Evolutionary conservation across 257 asterid species (phyloP).

Genomic region (Plantago ovata): DNA sequence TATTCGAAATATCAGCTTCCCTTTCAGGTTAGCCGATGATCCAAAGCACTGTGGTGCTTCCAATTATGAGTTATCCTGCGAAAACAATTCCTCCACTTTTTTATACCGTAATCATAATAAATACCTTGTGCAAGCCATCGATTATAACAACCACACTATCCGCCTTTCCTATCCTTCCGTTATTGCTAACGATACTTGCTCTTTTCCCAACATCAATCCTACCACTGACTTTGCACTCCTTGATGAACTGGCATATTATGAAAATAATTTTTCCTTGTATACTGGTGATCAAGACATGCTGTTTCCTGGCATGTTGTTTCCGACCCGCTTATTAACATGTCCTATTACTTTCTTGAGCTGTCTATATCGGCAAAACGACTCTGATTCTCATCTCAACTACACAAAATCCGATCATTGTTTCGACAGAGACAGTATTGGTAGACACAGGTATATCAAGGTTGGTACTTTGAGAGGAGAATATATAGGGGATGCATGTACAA

Average conservation of each 20-base stretch:
- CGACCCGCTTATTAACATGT: no score
- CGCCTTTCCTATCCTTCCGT: background rate
- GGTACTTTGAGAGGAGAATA: no score
- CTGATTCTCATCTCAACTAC: no score
- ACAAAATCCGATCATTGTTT: background rate
- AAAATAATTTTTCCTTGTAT: no score
- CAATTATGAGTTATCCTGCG: background rate
- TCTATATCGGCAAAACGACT: background rate
- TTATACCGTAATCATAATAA: background rate
- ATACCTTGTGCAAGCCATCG: background rate
- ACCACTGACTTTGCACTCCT: background rate
- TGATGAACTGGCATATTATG: no score
- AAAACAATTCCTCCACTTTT: background rate
- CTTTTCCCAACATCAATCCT: background rate
- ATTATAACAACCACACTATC: conserved; percentile 5
- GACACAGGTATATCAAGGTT: no score
- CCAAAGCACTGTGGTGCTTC: background rate
- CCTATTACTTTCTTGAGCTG: background rate
- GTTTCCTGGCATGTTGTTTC: no score
- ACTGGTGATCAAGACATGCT: no score
- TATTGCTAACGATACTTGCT: background rate
- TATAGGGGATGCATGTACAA: no score
- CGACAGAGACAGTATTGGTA: background rate
- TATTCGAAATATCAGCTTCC: no score
- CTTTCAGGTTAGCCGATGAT: no score